phyloP scores from a whole-genome alignment of 2,329 filamentous ascomycete genomes.

The Colletotrichum plurivorum region DNA sequence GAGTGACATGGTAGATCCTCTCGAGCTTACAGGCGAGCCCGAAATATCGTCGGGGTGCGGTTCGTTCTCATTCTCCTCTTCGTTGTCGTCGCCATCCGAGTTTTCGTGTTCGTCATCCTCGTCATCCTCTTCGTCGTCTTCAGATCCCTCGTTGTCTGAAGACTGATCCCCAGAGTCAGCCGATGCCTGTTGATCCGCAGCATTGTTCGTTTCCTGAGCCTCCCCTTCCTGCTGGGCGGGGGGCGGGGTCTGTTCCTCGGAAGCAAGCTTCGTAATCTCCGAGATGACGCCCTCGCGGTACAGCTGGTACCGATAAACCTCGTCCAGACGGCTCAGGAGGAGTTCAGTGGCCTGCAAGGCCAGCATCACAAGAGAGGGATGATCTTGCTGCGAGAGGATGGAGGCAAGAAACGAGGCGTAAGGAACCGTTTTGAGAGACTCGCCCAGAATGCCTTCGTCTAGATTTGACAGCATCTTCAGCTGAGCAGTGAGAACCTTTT shows the following conservation, averaged over 20 bases:
- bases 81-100: slow-evolving; percentile 69
- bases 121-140: slow-evolving; percentile 62
- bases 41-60: slow-evolving; percentile 70
- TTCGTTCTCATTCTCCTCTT: slow-evolving; percentile 59
- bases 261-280: slow-evolving; percentile 87
- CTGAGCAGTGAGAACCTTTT: slow-evolving; percentile 96
- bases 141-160: slow-evolving; percentile 63
- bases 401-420: slow-evolving; percentile 97
- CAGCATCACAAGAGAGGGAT: slow-evolving; percentile 86
- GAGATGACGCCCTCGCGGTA: slow-evolving; percentile 96
- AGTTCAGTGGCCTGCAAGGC: slow-evolving; percentile 92
- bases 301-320: slow-evolving; percentile 95
- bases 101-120: slow-evolving; percentile 64
- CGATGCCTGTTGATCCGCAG: slow-evolving; percentile 25
- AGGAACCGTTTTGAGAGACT: slow-evolving; percentile 87
- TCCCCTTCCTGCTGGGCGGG: slow-evolving; percentile 50
- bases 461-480: slow-evolving; percentile 98
- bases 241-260: slow-evolving; percentile 53
- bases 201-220: slow-evolving; percentile 14
- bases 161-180: slow-evolving; percentile 47
- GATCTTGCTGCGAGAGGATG: slow-evolving; percentile 95
- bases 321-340: slow-evolving; percentile 84
- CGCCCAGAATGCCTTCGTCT: slow-evolving; percentile 86
- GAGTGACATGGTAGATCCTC: slow-evolving; percentile 75
- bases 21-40: slow-evolving; percentile 76